A percentile compares a stretch with the other conserved stretches of the same genome.
Evolutionary conservation across 2,329 filamentous ascomycete species (phyloP).

Genomic region (Hortaea werneckii): DNA sequence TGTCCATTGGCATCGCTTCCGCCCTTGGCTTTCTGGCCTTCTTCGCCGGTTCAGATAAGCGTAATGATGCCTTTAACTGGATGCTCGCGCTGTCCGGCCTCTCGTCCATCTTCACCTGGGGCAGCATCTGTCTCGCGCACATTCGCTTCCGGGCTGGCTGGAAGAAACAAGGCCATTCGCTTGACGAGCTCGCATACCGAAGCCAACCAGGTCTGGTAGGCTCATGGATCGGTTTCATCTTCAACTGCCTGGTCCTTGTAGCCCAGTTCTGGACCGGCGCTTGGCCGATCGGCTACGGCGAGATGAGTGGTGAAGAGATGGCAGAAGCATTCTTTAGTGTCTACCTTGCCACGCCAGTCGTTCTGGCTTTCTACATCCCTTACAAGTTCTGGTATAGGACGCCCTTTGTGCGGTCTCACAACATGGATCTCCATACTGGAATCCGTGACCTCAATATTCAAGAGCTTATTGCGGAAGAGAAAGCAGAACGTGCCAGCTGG

Average conservation of each 20-base stretch:
- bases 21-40: constrained; percentile 52
- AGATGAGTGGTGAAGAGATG: constrained; percentile 29
- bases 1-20: constrained; percentile 34
- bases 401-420: constrained; percentile 51
- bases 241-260: constrained; percentile 66
- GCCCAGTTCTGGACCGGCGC: constrained; percentile 74
- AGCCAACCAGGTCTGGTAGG: constrained; percentile 71
- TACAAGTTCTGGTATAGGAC: constrained; percentile 73
- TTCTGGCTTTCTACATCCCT: constrained; percentile 33
- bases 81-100: constrained; percentile 62
- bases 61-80: constrained; percentile 48
- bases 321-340: constrained; percentile 21
- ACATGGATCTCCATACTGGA: constrained; percentile 84
- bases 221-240: constrained; percentile 66
- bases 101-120: constrained; percentile 67
- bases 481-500: constrained; percentile 54
- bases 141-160: constrained; percentile 56
- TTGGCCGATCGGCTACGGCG: constrained; percentile 49
- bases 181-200: constrained; percentile 69
- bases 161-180: constrained; percentile 50
- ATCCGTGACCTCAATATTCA: constrained; percentile 75
- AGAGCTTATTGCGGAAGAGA: constrained; percentile 68
- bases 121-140: constrained; percentile 54
- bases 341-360: constrained; percentile 28
- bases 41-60: constrained; percentile 41